A percentile compares a stretch with the other conserved stretches of the same genome.
phyloP scores from a whole-genome alignment of 352 stramenopile genomes.

The Pythium folliculosum region DNA sequence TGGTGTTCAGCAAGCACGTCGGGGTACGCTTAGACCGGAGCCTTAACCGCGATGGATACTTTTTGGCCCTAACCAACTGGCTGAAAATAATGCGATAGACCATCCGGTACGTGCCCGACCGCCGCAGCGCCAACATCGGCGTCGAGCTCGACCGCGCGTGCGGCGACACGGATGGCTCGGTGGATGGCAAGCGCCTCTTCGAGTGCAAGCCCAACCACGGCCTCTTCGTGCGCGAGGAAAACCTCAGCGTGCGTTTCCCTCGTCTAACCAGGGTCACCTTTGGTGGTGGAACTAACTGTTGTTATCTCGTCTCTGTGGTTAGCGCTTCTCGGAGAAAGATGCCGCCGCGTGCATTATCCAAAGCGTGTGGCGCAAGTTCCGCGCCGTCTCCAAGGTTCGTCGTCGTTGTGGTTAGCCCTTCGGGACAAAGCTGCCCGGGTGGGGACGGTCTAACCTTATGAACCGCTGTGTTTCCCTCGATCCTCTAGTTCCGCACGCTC shows the following conservation, averaged over 20 bases:
- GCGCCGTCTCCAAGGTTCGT: constrained; percentile 68
- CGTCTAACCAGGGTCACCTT: neutral
- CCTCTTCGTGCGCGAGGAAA: constrained; percentile 84
- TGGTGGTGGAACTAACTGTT: neutral
- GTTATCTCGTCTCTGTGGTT: constrained; percentile 1
- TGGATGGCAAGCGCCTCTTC: constrained; percentile 81
- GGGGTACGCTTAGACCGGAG: constrained; percentile 46
- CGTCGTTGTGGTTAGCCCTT: neutral
- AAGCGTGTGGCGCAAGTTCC: constrained; percentile 68
- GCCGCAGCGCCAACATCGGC: constrained; percentile 62
- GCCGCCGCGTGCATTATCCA: constrained; percentile 76
- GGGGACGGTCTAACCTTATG: neutral
- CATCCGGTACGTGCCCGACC: constrained; percentile 64
- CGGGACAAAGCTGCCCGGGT: neutral
- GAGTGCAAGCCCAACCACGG: constrained; percentile 79
- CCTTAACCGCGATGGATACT: neutral
- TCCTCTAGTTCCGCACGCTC: constrained; percentile 71
- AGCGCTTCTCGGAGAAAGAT: constrained; percentile 83
- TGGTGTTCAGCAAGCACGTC: constrained; percentile 81
- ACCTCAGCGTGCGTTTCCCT: constrained; percentile 50
- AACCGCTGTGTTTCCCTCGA: neutral
- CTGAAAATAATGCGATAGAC: constrained; percentile 34
- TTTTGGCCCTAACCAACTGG: constrained; percentile 11
- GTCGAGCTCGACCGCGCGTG: constrained; percentile 82
- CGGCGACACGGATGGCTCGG: constrained; percentile 76